Evolutionary conservation across 495 filamentous ascomycete species (phyloP).

Genomic region (Aspergillus nidulans): DNA sequence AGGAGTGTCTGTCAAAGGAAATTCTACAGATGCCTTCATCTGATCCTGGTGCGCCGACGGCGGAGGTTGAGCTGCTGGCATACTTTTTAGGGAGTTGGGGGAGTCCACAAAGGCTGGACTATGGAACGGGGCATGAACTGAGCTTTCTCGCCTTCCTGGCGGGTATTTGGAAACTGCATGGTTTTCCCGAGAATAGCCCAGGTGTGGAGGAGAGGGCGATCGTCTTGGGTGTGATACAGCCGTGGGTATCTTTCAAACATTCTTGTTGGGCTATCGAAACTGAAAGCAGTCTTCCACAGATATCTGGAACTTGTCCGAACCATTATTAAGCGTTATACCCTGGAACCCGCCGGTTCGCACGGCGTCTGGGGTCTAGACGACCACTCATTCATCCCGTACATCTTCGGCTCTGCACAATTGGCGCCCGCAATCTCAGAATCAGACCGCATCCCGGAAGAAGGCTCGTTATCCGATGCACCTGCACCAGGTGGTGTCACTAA

Average conservation of each 20-base stretch:
- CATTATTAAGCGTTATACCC: conserved; percentile 85
- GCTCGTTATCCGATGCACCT: conserved; percentile 67
- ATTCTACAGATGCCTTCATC: conserved; percentile 39
- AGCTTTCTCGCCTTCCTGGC: conserved; percentile 91
- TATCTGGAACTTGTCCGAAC: conserved; percentile 78
- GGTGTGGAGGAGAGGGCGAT: conserved; percentile 69
- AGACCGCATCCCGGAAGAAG: conserved; percentile 66
- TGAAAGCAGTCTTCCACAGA: conserved; percentile 33
- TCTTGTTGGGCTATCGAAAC: neutral
- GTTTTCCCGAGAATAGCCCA: conserved; percentile 51
- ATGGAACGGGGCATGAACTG: conserved; percentile 93
- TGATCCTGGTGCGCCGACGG: conserved; percentile 27
- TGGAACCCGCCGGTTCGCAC: conserved; percentile 91
- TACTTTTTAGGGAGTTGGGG: conserved; percentile 90
- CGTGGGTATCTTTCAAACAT: conserved; percentile 46
- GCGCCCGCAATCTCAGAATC: conserved; percentile 64
- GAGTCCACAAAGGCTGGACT: conserved; percentile 83
- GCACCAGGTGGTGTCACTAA: conserved; percentile 66
- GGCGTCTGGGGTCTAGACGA: conserved; percentile 98
- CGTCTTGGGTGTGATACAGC: conserved; percentile 75
- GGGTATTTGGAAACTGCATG: conserved; percentile 83
- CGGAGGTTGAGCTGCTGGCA: conserved; percentile 62
- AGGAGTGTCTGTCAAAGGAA: conserved; percentile 53
- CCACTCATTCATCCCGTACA: conserved; percentile 95
- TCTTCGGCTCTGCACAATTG: conserved; percentile 86